phyloP scores from a whole-genome alignment of 345 rosid species.

The Salix arbutifolia region DNA sequence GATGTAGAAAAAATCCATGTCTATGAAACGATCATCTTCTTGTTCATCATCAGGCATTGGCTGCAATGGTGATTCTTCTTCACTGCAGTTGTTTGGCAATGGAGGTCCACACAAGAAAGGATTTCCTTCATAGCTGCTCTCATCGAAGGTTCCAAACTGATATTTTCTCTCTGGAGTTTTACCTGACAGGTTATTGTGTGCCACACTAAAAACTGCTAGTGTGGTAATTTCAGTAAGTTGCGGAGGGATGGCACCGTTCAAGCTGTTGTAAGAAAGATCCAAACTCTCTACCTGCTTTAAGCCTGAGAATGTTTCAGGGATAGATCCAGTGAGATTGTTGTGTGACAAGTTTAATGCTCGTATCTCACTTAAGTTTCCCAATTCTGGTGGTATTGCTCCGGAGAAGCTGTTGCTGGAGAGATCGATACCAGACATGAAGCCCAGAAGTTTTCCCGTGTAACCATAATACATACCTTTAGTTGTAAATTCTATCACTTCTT shows the following conservation, averaged over 20 bases:
- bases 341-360: slow-evolving; percentile 31
- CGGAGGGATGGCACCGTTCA: background rate
- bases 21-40: too few relatives aligned
- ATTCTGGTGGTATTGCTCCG: background rate
- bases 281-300: slow-evolving; percentile 30
- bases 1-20: too few relatives aligned
- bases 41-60: too few relatives aligned
- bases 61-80: too few relatives aligned
- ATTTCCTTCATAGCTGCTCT: too few relatives aligned
- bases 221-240: too few relatives aligned
- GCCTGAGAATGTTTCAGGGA: slow-evolving; percentile 28
- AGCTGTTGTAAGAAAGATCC: slow-evolving; percentile 31
- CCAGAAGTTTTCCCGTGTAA: background rate
- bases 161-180: too few relatives aligned
- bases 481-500: background rate
- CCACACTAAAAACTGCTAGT: too few relatives aligned
- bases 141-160: too few relatives aligned
- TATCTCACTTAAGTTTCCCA: background rate
- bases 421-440: background rate
- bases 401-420: background rate
- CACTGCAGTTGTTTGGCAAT: too few relatives aligned
- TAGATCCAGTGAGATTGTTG: slow-evolving; percentile 14
- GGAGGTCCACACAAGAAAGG: too few relatives aligned
- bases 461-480: background rate
- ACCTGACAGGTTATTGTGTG: too few relatives aligned